phyloP scores from a whole-genome alignment of 352 stramenopile genomes.

The Pythium apleroticum region DNA sequence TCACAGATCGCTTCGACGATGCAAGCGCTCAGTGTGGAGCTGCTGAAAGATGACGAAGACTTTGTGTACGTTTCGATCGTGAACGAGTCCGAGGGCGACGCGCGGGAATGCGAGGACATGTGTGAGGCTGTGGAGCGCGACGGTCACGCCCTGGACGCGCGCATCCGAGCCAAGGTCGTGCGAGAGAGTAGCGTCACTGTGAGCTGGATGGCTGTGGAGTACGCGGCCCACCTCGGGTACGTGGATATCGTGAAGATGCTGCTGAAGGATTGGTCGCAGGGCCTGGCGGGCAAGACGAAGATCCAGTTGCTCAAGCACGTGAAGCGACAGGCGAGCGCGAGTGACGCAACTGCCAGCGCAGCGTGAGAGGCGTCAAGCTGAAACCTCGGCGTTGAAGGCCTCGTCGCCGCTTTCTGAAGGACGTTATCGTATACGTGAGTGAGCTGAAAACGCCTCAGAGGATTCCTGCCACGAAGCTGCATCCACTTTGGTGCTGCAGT shows the following conservation, averaged over 20 bases:
- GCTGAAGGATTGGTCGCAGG: neutral
- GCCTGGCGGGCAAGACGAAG: neutral
- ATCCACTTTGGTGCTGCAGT: too few species aligned
- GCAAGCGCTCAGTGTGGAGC: neutral
- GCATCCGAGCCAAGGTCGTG: constrained; percentile 17
- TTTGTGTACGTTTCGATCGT: constrained; percentile 11
- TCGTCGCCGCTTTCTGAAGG: too few species aligned
- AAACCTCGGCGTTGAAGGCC: too few species aligned
- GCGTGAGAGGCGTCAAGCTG: too few species aligned
- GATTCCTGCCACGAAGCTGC: too few species aligned
- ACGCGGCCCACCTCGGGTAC: constrained; percentile 26
- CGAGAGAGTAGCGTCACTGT: neutral
- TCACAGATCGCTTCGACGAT: neutral
- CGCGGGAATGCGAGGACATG: constrained; percentile 4
- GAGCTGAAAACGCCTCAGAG: too few species aligned
- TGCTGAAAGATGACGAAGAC: constrained; percentile 9
- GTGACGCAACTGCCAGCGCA: too few species aligned
- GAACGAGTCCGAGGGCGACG: constrained; percentile 5
- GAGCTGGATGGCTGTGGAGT: constrained; percentile 22
- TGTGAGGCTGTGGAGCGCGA: constrained; percentile 19
- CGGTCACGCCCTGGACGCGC: constrained; percentile 13
- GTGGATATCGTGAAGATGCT: constrained; percentile 29
- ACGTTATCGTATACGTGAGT: too few species aligned
- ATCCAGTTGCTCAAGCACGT: neutral
- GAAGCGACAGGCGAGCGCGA: neutral